phyloP scores from a whole-genome alignment of 176 grass and related monocot species.

The Triticum aestivum region IWGSC_CS_RefSeq_v2.1 NC_057800.1:426165597-426166096 shows the following conservation, averaged over 20 bases:
- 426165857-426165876: constrained; percentile 74
- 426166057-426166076: not conserved
- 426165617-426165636: constrained; percentile 26
- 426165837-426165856: constrained; percentile 73
- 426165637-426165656: not conserved
- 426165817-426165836: constrained; percentile 45
- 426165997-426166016: constrained; percentile 75
- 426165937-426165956: constrained; percentile 8
- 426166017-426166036: constrained; percentile 61
- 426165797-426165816: constrained; percentile 8
- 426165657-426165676: constrained; percentile 12
- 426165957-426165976: constrained; percentile 53
- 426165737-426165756: constrained; percentile 38
- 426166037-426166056: constrained; percentile 30
- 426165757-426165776: constrained; percentile 3
- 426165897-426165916: not conserved
- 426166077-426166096: not conserved
- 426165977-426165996: constrained; percentile 87
- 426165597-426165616: constrained; percentile 1
- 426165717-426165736: constrained; percentile 68
- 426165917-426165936: not conserved
- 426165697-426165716: constrained; percentile 45
- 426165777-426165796: not conserved
- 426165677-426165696: constrained; percentile 66
- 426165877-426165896: constrained; percentile 49